phyloP scores from a whole-genome alignment of 768 basidiomycete species.

The Symmetrospora coprosmae region DNA sequence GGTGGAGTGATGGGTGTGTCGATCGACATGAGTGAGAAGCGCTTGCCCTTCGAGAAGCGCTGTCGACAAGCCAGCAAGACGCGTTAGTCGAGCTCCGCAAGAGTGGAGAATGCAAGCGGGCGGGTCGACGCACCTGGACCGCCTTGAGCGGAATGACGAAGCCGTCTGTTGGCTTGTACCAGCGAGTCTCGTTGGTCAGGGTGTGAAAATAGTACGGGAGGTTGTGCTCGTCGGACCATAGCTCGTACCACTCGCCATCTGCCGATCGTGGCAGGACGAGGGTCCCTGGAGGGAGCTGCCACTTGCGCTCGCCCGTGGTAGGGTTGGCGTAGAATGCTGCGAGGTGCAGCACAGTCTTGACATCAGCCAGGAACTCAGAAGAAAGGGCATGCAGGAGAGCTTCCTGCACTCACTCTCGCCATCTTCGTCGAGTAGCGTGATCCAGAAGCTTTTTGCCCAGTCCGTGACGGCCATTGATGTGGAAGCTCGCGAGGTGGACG shows the following conservation, averaged over 20 bases:
- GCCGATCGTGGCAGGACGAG: constrained; percentile 13
- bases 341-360: not conserved
- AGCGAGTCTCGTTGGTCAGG: constrained; percentile 4
- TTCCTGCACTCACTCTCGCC: constrained; percentile 4
- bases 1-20: not conserved
- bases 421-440: constrained; percentile 14
- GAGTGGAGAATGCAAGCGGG: not conserved
- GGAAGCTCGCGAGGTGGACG: too few relatives aligned
- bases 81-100: not conserved
- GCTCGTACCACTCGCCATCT: constrained; percentile 17
- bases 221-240: constrained; percentile 16
- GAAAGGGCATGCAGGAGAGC: not conserved
- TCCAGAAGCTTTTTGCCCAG: constrained; percentile 19
- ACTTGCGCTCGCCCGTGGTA: constrained; percentile 11
- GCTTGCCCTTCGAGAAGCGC: constrained; percentile 16
- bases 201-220: constrained; percentile 19
- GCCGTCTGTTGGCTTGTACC: constrained; percentile 19
- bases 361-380: not conserved
- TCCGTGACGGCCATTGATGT: constrained; percentile 12
- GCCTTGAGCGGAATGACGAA: constrained; percentile 19
- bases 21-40: constrained; percentile 3
- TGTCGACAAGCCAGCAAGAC: not conserved
- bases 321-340: constrained; percentile 19
- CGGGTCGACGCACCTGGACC: constrained; percentile 3
- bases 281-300: not conserved